Base-by-base conservation (phyloP, 805 yeast species). In the Candida schatavii region DNA sequence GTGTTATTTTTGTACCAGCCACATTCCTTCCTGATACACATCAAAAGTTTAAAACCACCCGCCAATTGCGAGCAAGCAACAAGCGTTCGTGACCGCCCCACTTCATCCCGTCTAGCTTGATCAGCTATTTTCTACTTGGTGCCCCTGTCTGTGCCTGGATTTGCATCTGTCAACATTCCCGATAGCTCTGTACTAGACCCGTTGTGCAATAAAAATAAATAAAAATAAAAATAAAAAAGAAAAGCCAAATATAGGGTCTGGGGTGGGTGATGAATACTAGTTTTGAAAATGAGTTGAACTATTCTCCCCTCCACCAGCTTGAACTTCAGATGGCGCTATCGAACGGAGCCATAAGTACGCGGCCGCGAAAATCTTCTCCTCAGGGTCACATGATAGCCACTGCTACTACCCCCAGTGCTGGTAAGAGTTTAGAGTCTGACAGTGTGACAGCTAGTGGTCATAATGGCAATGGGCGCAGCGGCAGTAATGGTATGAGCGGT, bases 231-330 rank as follows among this genome's bases (percentile, higher is more conserved):
- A 11, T 7, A 7, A 23, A 23, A 23, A 23, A 23, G 7, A 23
- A 7, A 23, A 23, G n/a, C n/a, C n/a, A n/a, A n/a, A n/a, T n/a
- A n/a, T n/a, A n/a, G n/a, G n/a, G n/a, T n/a, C 27, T 23, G 27
- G 27, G 27, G 27, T 23, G 27, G 10, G 10, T 7, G 11, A 23
- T 23, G 27, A 23, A 23, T 11, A 11, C 27, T 33, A 23, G 26
- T 10, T 26, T 36, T 27, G 26, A 22, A 36, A 25, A 36, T 25
- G 39, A 36, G 21, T 36, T 36, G 30, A 36, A 13, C 30, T 35
- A 35, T 19, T 36, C 58, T 3, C 61, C 61, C 3, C 44, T 56
- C 7, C 58, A 52, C 15, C 57, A 52, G 33, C 48, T 56, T 11
- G 59, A 55, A 41, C 39, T 44, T 7, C 56, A 55, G 28, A 47